Evolutionary conservation across 2,329 filamentous ascomycete genomes (phyloP), one percentile per base, ranked within the genome.

Genomic region (Ophiocordyceps robertsii): DNA sequence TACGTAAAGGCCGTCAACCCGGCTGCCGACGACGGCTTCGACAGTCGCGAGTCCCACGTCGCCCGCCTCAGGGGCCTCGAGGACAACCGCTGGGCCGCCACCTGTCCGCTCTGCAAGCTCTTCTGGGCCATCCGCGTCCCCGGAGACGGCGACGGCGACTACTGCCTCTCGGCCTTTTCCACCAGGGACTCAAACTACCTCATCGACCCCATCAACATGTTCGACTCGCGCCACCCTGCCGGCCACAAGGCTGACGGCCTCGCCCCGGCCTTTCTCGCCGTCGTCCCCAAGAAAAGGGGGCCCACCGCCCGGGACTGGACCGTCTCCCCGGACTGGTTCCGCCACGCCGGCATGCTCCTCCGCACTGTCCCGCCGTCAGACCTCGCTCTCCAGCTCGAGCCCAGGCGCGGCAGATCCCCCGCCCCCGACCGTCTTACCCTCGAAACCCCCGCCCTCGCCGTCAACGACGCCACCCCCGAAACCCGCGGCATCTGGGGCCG

Each of bases 401-500:
- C 52, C 5, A 16, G 35, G 19, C 46, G 51, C 30, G 47, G 48
- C 4, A 49, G 51, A 9, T 39, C 46, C 2, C 50, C 43, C 37
- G 46, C 40, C 43, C 42, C 16, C 21, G 46, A 43, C 2, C 19
- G 42, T 24, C 40, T 27, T 12, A 35, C 40, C 14, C 43, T 42
- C 27, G 46, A 47, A 21, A 41, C 43, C 17, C 46, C 44, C 0
- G 41, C 40, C 9, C 38, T 46, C 29, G 37, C 32, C 6, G 21
- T 45, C 21, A 45, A 47, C 12, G 11, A 30, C 27, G 33, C 19
- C 39, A 37, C 50, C 14, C 57, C 56, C 56, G 39, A 52, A 36
- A 56, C 57, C 39, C 54, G 53, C 16, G 59, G 58, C 1, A 54
- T 62, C 11, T 62, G 59, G 59, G 59, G 59, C 3, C 52, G 59